These are phyloP conservation scores for Candida tammaniensis DNA, from an alignment of 805 yeast species.

Conservation along the genomic window DNA sequence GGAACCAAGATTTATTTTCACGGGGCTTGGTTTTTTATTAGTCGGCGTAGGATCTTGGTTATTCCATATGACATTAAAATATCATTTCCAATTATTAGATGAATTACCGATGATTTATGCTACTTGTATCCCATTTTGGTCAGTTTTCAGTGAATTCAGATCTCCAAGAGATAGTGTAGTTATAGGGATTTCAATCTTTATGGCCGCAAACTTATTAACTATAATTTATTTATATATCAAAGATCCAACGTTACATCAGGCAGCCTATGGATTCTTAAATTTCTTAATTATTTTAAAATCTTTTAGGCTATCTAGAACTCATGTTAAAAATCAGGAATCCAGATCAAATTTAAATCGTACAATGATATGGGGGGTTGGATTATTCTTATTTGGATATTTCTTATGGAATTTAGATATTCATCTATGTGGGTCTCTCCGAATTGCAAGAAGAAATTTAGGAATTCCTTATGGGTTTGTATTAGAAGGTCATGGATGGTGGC, in stretches of 20 bases:
- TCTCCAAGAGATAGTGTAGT: constrained; percentile 34
- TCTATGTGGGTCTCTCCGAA: constrained; percentile 59
- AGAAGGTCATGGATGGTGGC: constrained; percentile 99
- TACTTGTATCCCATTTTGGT: constrained; percentile 92
- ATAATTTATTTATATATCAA: constrained; percentile 67
- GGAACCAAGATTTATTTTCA: constrained; percentile 68
- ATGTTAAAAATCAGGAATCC: constrained; percentile 51
- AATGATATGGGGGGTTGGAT: constrained; percentile 55
- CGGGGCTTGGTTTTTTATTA: constrained; percentile 75
- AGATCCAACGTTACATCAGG: constrained; percentile 87
- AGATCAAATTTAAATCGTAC: constrained; percentile 50
- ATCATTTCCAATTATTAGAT: constrained; percentile 87
- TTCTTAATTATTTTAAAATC: constrained; percentile 68
- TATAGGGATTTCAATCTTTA: constrained; percentile 47
- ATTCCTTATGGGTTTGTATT: constrained; percentile 82
- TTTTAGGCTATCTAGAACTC: constrained; percentile 43
- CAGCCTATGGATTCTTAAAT: constrained; percentile 76
- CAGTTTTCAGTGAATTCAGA: constrained; percentile 62
- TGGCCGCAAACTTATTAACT: constrained; percentile 63
- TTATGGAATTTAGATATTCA: constrained; percentile 90
- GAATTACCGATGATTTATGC: constrained; percentile 98
- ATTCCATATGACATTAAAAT: constrained; percentile 92
- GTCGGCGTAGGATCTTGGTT: constrained; percentile 95
- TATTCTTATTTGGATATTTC: constrained; percentile 71
- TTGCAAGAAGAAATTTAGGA: constrained; percentile 62